phyloP scores from a whole-genome alignment of 208 protist species.

The Endotrypanum monterogeii region DNA sequence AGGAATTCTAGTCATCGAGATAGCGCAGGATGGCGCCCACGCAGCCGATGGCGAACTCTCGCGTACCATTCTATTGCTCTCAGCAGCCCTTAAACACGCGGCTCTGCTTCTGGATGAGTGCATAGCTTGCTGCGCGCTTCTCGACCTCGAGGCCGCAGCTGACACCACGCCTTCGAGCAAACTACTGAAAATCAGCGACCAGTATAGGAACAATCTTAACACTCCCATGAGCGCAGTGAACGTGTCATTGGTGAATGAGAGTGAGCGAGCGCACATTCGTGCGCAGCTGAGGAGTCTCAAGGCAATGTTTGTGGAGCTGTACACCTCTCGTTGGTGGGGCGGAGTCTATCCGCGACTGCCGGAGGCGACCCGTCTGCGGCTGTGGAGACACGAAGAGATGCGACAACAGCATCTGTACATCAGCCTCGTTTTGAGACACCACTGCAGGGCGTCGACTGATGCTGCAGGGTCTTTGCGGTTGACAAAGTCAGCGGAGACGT shows the following conservation, averaged over 20 bases:
- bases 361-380: neutral
- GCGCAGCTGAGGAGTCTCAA: neutral
- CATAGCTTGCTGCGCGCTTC: constrained; percentile 14
- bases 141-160: constrained; percentile 16
- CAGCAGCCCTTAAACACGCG: neutral
- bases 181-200: neutral
- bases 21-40: neutral
- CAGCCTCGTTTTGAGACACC: neutral
- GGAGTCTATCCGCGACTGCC: constrained; percentile 2
- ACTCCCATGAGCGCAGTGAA: neutral
- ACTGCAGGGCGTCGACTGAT: neutral
- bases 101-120: constrained; percentile 18
- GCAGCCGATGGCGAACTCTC: neutral
- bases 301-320: constrained; percentile 2
- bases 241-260: neutral
- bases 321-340: constrained; percentile 17
- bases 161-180: neutral
- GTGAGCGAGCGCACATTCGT: neutral
- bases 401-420: constrained; percentile 28
- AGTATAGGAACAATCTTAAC: neutral
- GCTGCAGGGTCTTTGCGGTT: neutral
- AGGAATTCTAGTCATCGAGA: neutral
- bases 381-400: constrained; percentile 14
- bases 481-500: constrained; percentile 1
- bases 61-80: neutral